phyloP scores from a whole-genome alignment of 2,329 filamentous ascomycete species.

The Aspergillus cejpii region DNA sequence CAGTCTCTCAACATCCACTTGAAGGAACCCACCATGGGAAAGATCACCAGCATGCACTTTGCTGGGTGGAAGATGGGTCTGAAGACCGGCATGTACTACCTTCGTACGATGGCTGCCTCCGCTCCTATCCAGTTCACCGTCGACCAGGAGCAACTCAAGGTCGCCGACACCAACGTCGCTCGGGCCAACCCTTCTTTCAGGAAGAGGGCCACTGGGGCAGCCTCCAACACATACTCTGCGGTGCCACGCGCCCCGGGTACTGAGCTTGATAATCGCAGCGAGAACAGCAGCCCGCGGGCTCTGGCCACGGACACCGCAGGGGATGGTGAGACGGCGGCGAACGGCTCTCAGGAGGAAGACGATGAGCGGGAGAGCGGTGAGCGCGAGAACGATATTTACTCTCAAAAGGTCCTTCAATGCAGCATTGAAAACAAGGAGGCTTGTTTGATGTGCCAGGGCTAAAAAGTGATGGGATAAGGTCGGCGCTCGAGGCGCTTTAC shows the following conservation, averaged over 20 bases:
- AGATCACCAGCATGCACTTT: slow-evolving; percentile 99
- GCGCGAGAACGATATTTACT: slow-evolving; percentile 88
- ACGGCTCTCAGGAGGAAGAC: slow-evolving; percentile 53
- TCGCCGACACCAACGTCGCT: slow-evolving; percentile 72
- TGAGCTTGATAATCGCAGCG: slow-evolving; percentile 52
- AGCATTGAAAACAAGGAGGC: slow-evolving; percentile 96
- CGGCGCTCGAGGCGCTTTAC: slow-evolving; percentile 1
- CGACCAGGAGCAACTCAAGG: slow-evolving; percentile 88
- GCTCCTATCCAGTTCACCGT: slow-evolving; percentile 99
- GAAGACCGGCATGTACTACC: slow-evolving; percentile 99
- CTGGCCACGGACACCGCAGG: slow-evolving; percentile 62
- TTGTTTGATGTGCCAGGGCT: slow-evolving; percentile 97
- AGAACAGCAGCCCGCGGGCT: slow-evolving; percentile 18
- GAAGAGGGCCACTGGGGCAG: slow-evolving; percentile 60
- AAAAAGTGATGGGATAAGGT: slow-evolving; percentile 23
- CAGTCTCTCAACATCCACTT: slow-evolving; percentile 99
- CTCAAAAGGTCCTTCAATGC: slow-evolving; percentile 82
- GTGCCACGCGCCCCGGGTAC: slow-evolving; percentile 63
- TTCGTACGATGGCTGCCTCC: slow-evolving; percentile 93
- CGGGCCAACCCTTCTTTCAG: slow-evolving; percentile 54
- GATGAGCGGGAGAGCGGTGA: slow-evolving; percentile 62
- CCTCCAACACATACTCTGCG: slow-evolving; percentile 52
- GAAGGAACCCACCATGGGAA: slow-evolving; percentile 98
- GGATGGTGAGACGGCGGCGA: slow-evolving; percentile 38
- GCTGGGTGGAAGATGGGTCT: slow-evolving; percentile 97